These are phyloP conservation scores for Hirsutella minnesotensis DNA, from an alignment of 2,329 filamentous ascomycete genomes.

Conservation along the genomic window DNA sequence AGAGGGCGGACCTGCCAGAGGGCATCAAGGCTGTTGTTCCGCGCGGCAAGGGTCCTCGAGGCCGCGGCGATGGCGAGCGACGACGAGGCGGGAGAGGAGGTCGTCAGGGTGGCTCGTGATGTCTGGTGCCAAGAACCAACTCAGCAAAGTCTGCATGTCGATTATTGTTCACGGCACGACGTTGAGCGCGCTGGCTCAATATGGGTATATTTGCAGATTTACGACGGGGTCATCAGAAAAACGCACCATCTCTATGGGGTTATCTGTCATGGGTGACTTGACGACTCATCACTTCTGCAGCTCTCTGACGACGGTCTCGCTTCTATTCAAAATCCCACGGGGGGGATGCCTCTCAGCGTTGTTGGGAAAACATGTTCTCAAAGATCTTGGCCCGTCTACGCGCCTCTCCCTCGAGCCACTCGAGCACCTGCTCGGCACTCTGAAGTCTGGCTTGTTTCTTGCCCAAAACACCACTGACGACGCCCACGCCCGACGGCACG, in stretches of 20 bases:
- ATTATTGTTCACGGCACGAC: no score
- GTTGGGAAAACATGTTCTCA: no score
- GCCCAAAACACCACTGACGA: slow-evolving; percentile 20
- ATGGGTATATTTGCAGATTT: no score
- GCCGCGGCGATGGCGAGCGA: slow-evolving; percentile 25
- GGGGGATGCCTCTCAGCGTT: no score
- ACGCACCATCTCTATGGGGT: no score
- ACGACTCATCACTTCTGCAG: no score
- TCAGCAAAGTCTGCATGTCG: background rate
- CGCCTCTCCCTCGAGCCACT: slow-evolving; percentile 18
- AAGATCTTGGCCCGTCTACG: no score
- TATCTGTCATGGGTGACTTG: no score
- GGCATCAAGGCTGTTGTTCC: slow-evolving; percentile 38
- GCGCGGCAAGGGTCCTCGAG: slow-evolving; percentile 33
- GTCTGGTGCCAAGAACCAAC: background rate
- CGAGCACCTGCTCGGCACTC: slow-evolving; percentile 27
- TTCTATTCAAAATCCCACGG: background rate
- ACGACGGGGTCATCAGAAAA: no score
- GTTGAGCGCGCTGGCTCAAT: no score
- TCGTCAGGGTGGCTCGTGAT: background rate
- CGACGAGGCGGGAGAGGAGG: slow-evolving; percentile 4
- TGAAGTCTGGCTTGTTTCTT: slow-evolving; percentile 22
- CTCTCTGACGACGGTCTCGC: no score
- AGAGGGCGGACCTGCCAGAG: slow-evolving; percentile 54
- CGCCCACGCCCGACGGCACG: slow-evolving; percentile 20